phyloP scores from a whole-genome alignment of 2,329 filamentous ascomycete species.

The Penicillium sp. region DNA sequence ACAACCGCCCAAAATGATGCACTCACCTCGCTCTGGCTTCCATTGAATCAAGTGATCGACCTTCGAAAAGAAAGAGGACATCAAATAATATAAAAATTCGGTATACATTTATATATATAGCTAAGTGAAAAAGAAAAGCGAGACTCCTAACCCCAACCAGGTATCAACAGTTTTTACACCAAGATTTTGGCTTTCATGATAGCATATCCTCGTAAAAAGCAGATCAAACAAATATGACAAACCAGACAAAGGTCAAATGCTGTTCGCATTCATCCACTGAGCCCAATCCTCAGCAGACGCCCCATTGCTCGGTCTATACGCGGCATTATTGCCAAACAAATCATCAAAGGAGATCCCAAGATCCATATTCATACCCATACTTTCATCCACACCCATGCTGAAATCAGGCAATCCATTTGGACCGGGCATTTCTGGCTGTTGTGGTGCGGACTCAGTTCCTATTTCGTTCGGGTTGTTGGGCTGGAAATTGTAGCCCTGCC shows the following conservation, averaged over 20 bases:
- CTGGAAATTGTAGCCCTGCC: slow-evolving; percentile 41
- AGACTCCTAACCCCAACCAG: slow-evolving; percentile 8
- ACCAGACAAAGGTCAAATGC: slow-evolving; percentile 15
- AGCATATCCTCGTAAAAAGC: slow-evolving; percentile 23
- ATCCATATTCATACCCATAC: slow-evolving; percentile 35
- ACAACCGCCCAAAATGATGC: too few relatives aligned
- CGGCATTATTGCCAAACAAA: slow-evolving; percentile 39
- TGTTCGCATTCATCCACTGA: slow-evolving; percentile 40
- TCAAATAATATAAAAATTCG: background rate
- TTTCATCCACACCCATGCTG: slow-evolving; percentile 28
- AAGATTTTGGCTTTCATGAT: slow-evolving; percentile 18
- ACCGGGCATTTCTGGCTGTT: slow-evolving; percentile 23
- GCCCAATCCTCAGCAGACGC: slow-evolving; percentile 38
- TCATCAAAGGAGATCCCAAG: slow-evolving; percentile 41
- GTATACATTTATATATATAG: slow-evolving; percentile 5
- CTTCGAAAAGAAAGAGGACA: too few relatives aligned
- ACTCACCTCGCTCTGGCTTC: too few relatives aligned
- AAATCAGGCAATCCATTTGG: slow-evolving; percentile 23
- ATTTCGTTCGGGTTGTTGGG: slow-evolving; percentile 20
- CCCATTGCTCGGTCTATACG: slow-evolving; percentile 24
- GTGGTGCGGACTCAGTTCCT: slow-evolving; percentile 15
- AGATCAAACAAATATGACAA: background rate
- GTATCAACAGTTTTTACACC: slow-evolving; percentile 19
- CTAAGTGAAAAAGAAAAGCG: slow-evolving; percentile 1
- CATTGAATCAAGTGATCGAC: background rate